Evolutionary conservation across 176 grass and related monocot species (phyloP).

Genomic region (Urochloa ruziziensis): DNA sequence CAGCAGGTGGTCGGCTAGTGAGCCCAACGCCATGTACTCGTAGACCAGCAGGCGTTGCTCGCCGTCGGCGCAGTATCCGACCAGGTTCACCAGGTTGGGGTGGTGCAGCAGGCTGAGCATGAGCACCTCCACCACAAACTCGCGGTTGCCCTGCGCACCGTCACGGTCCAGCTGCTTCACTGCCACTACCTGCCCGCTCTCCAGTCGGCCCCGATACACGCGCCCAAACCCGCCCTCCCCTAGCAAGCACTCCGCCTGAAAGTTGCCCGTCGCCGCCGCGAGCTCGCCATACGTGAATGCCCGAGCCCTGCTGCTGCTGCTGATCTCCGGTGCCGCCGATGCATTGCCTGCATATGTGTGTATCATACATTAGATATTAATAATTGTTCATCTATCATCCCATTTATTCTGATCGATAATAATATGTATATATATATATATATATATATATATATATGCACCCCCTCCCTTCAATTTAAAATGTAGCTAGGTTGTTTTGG

Average conservation of each 20-base stretch:
- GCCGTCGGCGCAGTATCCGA: constrained; percentile 39
- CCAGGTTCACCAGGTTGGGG: constrained; percentile 38
- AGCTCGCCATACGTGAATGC: constrained; percentile 36
- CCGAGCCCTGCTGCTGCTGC: background rate
- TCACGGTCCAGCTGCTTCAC: constrained; percentile 44
- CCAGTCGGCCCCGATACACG: constrained; percentile 27
- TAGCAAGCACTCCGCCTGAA: constrained; percentile 29
- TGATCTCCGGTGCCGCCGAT: background rate
- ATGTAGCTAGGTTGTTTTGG: too few relatives aligned
- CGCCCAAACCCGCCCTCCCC: constrained; percentile 44
- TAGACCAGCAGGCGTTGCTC: constrained; percentile 27
- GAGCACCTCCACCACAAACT: constrained; percentile 40
- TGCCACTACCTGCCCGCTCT: constrained; percentile 11
- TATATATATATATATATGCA: background rate
- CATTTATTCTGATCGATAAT: too few relatives aligned
- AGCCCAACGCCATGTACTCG: constrained; percentile 30
- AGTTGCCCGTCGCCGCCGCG: constrained; percentile 18
- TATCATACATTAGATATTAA: too few relatives aligned
- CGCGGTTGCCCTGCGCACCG: constrained; percentile 30
- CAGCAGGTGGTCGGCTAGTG: constrained; percentile 26
- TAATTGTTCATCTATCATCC: too few relatives aligned
- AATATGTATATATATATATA: background rate
- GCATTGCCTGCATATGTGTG: too few relatives aligned
- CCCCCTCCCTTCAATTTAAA: too few relatives aligned
- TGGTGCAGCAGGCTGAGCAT: constrained; percentile 43